These are phyloP conservation scores for Pulicaria dysenterica DNA, from an alignment of 129 eudicot genomes.

Conservation along the genomic window DNA sequence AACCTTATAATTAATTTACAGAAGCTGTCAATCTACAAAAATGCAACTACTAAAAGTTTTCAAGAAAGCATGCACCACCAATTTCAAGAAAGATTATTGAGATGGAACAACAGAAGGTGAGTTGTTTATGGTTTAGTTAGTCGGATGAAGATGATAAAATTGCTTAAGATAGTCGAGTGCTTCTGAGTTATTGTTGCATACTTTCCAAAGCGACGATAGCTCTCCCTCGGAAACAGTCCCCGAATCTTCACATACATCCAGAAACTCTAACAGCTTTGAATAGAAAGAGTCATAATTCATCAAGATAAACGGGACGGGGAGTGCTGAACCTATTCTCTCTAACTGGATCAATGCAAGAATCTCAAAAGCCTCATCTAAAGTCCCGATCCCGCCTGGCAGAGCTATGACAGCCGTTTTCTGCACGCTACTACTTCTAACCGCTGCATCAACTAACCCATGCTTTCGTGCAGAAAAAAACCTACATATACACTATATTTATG, in stretches of 20 bases:
- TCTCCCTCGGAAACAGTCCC: constrained; percentile 76
- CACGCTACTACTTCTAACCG: constrained; percentile 49
- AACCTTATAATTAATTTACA: not conserved
- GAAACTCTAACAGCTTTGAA: constrained; percentile 72
- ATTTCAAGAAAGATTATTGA: not conserved
- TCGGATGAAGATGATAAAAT: constrained; percentile 50
- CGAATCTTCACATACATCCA: constrained; percentile 69
- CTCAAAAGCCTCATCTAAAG: constrained; percentile 90
- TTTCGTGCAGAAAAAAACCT: constrained; percentile 97
- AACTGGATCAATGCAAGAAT: constrained; percentile 82
- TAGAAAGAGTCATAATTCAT: constrained; percentile 89
- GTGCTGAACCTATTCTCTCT: constrained; percentile 71
- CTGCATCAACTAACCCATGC: constrained; percentile 96
- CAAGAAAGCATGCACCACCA: too few relatives aligned
- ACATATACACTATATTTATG: not conserved
- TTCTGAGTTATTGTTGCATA: constrained; percentile 64
- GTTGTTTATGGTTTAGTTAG: not conserved
- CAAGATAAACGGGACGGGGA: constrained; percentile 73
- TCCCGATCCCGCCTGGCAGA: constrained; percentile 94
- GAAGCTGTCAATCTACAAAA: not conserved
- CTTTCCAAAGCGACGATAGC: constrained; percentile 76
- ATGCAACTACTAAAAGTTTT: not conserved
- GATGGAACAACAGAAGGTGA: constrained; percentile 2
- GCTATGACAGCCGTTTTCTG: constrained; percentile 85
- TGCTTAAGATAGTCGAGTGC: constrained; percentile 64